These are phyloP conservation scores for Fraxinus excelsior DNA, from an alignment of 257 asterid species.

Conservation along the genomic window DNA sequence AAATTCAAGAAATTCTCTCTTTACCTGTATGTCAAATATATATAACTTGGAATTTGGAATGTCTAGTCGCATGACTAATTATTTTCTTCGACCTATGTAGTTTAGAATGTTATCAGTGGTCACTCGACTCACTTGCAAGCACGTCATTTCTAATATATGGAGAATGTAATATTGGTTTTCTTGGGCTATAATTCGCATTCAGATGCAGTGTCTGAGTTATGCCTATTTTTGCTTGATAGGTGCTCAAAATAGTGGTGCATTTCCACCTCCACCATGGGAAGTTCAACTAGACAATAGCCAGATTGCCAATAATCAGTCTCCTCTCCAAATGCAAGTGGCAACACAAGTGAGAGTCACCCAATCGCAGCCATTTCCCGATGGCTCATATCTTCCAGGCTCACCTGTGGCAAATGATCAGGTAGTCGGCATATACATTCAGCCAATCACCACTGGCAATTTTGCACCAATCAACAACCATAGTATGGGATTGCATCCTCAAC, in stretches of 20 bases:
- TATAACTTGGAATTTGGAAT: neutral
- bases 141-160: neutral
- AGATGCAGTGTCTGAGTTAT: constrained; percentile 1
- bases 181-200: neutral
- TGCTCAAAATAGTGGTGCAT: constrained; percentile 43
- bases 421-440: constrained; percentile 47
- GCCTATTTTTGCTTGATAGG: constrained; percentile 41
- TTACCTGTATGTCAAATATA: neutral
- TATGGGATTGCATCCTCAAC: constrained; percentile 47
- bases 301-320: constrained; percentile 41
- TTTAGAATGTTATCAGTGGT: neutral
- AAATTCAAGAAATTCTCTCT: neutral
- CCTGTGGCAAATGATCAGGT: constrained; percentile 44
- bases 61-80: neutral
- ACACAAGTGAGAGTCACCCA: constrained; percentile 33
- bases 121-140: neutral
- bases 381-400: constrained; percentile 43
- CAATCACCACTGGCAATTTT: constrained; percentile 36
- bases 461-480: constrained; percentile 37
- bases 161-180: neutral
- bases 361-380: constrained; percentile 45
- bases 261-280: constrained; percentile 99
- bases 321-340: constrained; percentile 46
- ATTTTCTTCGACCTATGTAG: neutral
- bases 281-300: constrained; percentile 53